Evolutionary conservation across 2,329 filamentous ascomycete species (phyloP).

Genomic region (Hymenoscyphus occultus): DNA sequence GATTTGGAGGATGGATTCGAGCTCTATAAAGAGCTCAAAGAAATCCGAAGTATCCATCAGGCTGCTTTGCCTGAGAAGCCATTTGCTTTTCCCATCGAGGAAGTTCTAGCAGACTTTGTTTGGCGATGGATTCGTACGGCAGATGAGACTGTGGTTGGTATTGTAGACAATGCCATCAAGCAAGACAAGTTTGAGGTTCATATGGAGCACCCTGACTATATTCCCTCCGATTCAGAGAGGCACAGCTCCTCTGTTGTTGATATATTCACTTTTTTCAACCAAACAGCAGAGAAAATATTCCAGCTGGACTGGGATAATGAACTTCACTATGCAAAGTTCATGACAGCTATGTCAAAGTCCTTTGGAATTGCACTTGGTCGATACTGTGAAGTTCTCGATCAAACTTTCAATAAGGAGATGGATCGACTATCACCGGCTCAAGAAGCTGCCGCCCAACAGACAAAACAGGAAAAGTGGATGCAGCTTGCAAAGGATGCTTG

Average conservation of each 20-base stretch:
- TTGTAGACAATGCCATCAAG: conserved; percentile 87
- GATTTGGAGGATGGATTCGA: conserved; percentile 91
- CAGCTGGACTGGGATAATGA: conserved; percentile 90
- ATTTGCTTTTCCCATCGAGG: conserved; percentile 87
- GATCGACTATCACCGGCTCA: conserved; percentile 87
- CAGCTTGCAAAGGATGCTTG: conserved; percentile 92
- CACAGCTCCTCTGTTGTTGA: conserved; percentile 94
- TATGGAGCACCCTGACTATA: conserved; percentile 57
- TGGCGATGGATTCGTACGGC: conserved; percentile 90
- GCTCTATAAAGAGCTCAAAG: conserved; percentile 83
- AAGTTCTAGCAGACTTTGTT: conserved; percentile 83
- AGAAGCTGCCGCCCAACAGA: conserved; percentile 71
- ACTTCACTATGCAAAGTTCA: conserved; percentile 91
- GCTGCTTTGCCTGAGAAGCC: conserved; percentile 68
- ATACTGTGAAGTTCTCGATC: conserved; percentile 90
- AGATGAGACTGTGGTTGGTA: conserved; percentile 73
- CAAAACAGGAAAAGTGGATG: conserved; percentile 88
- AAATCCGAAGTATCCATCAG: conserved; percentile 77
- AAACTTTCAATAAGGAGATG: conserved; percentile 86
- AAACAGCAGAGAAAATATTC: conserved; percentile 83
- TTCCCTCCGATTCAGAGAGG: conserved; percentile 73
- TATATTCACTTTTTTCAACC: conserved; percentile 89
- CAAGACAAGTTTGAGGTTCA: conserved; percentile 83
- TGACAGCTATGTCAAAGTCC: conserved; percentile 85
- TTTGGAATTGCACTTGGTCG: conserved; percentile 78